Percentiles rank a stretch among this genome's conserved stretches.
Evolutionary conservation across 768 basidiomycete species (phyloP).

Genomic region (Hemileccinum rubropunctum): DNA sequence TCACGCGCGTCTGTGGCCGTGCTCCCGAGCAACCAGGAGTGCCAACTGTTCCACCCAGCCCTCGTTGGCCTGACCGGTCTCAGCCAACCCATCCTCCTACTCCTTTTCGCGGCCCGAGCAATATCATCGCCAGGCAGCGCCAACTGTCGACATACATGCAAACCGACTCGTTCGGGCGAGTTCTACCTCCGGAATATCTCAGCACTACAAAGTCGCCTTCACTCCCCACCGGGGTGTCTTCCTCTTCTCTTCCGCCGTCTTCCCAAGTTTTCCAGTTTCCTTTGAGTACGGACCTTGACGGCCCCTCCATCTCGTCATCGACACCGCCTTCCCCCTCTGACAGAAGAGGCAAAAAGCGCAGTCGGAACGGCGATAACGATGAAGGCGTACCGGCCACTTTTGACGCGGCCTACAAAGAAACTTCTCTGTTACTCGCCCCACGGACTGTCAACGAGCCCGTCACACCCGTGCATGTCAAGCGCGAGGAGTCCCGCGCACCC

Average conservation of each 20-base stretch:
- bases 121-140: conserved; percentile 11
- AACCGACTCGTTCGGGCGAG: conserved; percentile 12
- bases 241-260: background rate
- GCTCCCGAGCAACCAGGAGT: background rate
- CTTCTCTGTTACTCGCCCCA: background rate
- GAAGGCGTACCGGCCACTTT: background rate
- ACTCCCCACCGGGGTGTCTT: background rate
- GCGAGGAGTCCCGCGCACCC: background rate
- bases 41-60: background rate
- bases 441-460: background rate
- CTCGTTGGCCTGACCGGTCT: conserved; percentile 12
- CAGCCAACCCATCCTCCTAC: background rate
- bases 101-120: background rate
- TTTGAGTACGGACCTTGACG: background rate
- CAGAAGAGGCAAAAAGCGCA: conserved; percentile 17
- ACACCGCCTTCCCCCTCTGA: conserved; percentile 10
- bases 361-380: conserved; percentile 7
- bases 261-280: background rate
- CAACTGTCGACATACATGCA: background rate
- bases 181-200: conserved; percentile 1
- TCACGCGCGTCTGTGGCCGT: conserved; percentile 13
- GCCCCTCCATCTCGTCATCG: background rate
- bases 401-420: background rate
- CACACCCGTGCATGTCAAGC: conserved; percentile 2
- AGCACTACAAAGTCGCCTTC: background rate